A percentile compares a stretch with the other conserved stretches of the same genome.
Evolutionary conservation across 1,139 yeast species (phyloP).

Genomic region (Protomyces arabidopsidicola): DNA sequence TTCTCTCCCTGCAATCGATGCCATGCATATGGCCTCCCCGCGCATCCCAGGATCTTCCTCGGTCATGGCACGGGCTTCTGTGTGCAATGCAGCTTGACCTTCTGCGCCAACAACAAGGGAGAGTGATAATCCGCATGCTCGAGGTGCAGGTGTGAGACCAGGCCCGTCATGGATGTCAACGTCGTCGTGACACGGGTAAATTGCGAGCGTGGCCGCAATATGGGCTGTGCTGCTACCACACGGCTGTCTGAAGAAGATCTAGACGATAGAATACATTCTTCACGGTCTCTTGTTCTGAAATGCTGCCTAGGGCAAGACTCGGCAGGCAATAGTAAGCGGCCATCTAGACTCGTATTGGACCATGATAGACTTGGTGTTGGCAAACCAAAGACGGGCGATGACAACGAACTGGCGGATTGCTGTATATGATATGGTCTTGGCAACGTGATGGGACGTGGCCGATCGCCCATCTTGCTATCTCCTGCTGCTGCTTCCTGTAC

Average conservation of each 20-base stretch:
- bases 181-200: not conserved
- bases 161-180: not conserved
- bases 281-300: no score
- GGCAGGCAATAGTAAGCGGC: not conserved
- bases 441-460: not conserved
- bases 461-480: no score
- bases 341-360: not conserved
- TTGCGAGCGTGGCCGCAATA: not conserved
- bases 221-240: not conserved
- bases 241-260: not conserved
- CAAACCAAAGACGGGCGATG: not conserved
- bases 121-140: not conserved
- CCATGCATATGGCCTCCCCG: conserved; percentile 12
- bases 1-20: conserved; percentile 21
- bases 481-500: no score
- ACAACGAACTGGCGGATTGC: not conserved
- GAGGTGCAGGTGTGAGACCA: not conserved
- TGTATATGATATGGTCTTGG: not conserved
- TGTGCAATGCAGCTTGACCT: conserved; percentile 11
- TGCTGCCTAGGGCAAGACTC: not conserved
- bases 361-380: not conserved
- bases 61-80: not conserved
- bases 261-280: not conserved
- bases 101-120: conserved; percentile 16
- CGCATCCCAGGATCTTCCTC: not conserved